Percentiles rank a stretch among this genome's conserved stretches.
Conservation (phyloP, 768 basidiomycete genomes). For the Dictyophora rubrovolvata region DNA sequence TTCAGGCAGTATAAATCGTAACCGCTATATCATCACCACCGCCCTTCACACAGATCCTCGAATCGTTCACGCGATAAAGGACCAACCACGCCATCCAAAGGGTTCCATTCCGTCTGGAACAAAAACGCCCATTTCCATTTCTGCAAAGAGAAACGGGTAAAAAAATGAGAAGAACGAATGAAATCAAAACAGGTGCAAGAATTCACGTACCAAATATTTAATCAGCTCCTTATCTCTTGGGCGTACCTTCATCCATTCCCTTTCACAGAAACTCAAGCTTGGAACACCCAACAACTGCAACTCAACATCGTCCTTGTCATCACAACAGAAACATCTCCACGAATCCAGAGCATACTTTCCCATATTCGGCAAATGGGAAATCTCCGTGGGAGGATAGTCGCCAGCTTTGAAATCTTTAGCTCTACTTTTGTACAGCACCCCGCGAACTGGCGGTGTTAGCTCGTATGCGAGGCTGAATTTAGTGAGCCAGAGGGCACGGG, state of each 20-base stretch:
- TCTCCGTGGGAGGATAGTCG: constrained; percentile 36
- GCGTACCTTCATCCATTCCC: constrained; percentile 51
- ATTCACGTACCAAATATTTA: constrained; percentile 48
- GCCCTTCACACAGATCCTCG: background rate
- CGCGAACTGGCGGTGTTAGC: constrained; percentile 28
- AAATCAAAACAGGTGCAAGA: background rate
- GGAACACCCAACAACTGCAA: too few relatives aligned
- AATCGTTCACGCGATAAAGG: background rate
- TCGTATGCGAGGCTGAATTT: constrained; percentile 43
- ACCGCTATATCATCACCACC: background rate
- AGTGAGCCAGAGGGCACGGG: constrained; percentile 47
- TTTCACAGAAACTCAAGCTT: too few relatives aligned
- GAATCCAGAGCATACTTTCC: constrained; percentile 69
- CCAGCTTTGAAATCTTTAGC: constrained; percentile 15
- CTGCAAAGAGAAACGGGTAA: constrained; percentile 27
- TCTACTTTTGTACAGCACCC: constrained; percentile 26
- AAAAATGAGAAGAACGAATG: background rate
- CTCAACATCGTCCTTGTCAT: constrained; percentile 23
- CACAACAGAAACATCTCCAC: constrained; percentile 56
- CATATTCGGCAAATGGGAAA: constrained; percentile 53
- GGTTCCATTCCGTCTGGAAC: constrained; percentile 42
- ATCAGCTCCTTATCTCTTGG: constrained; percentile 63
- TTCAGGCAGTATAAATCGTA: too few relatives aligned
- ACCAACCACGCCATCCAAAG: constrained; percentile 32
- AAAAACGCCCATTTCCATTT: constrained; percentile 65